A percentile compares a stretch with the other conserved stretches of the same genome.
Conservation (phyloP, 345 rosid genomes). For the Brassica nigra region DNA sequence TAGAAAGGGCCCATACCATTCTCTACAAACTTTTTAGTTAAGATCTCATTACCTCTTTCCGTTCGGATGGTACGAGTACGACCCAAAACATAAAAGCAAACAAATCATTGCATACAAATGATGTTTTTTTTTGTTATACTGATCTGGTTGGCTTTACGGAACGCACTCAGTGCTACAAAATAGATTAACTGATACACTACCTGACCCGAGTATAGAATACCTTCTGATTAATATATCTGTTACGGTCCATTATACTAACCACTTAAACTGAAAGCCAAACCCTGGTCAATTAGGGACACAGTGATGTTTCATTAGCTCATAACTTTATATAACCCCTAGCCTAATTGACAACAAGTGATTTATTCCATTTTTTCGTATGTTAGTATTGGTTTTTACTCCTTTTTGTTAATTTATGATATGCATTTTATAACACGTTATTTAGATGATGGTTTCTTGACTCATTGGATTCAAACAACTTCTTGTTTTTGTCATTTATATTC, state of each 20-base stretch:
- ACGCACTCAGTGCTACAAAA: no score
- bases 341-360: not conserved
- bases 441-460: not conserved
- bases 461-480: not conserved
- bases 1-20: slow-evolving; percentile 10
- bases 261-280: no score
- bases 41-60: slow-evolving; percentile 32
- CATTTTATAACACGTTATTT: not conserved
- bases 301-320: not conserved
- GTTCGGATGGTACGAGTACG: slow-evolving; percentile 59
- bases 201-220: no score
- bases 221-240: no score
- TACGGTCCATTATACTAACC: no score
- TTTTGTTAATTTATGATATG: not conserved
- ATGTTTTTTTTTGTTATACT: no score
- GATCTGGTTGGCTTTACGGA: no score
- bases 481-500: not conserved
- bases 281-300: no score
- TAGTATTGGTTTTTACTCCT: not conserved
- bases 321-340: not conserved
- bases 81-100: slow-evolving; percentile 49
- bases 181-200: no score
- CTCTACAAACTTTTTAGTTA: slow-evolving; percentile 13
- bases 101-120: slow-evolving; percentile 36
- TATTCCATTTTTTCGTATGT: not conserved